Evolutionary conservation across 2,329 filamentous ascomycete species (phyloP).

Genomic region (Xylaria polymorpha): DNA sequence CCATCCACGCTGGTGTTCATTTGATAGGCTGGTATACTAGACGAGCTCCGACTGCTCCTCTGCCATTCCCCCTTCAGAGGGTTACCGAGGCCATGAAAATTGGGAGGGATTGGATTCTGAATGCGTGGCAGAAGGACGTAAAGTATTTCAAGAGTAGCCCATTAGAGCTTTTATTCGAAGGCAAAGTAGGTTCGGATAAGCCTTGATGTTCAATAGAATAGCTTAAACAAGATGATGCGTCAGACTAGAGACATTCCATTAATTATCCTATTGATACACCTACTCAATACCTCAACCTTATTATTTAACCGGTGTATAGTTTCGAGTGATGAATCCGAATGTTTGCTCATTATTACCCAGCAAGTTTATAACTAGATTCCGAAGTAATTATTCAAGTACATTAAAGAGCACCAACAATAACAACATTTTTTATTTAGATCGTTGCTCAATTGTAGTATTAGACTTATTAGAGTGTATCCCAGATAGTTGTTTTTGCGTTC

Average conservation of each 20-base stretch:
- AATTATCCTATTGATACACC: background rate
- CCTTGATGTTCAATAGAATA: background rate
- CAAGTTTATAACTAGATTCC: no score
- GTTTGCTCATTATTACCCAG: no score
- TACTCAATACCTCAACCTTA: background rate
- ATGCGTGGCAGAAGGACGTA: constrained; percentile 19
- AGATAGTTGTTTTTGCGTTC: no score
- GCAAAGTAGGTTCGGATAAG: background rate
- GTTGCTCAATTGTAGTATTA: no score
- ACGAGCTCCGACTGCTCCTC: constrained; percentile 17
- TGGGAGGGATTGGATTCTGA: constrained; percentile 28
- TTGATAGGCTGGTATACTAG: constrained; percentile 44
- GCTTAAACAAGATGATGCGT: background rate
- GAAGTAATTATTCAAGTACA: no score
- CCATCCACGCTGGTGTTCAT: constrained; percentile 56
- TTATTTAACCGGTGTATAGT: background rate
- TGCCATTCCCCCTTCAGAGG: background rate
- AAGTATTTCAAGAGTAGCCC: constrained; percentile 15
- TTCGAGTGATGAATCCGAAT: no score
- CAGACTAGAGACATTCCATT: background rate
- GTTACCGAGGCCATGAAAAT: constrained; percentile 19
- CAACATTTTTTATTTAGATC: no score
- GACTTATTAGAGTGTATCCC: no score
- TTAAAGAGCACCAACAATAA: no score
- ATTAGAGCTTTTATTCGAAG: constrained; percentile 8